A percentile compares a stretch with the other conserved stretches of the same genome.
Conservation (phyloP, 768 basidiomycete species). For the Tricholoma furcatifolium region DNA sequence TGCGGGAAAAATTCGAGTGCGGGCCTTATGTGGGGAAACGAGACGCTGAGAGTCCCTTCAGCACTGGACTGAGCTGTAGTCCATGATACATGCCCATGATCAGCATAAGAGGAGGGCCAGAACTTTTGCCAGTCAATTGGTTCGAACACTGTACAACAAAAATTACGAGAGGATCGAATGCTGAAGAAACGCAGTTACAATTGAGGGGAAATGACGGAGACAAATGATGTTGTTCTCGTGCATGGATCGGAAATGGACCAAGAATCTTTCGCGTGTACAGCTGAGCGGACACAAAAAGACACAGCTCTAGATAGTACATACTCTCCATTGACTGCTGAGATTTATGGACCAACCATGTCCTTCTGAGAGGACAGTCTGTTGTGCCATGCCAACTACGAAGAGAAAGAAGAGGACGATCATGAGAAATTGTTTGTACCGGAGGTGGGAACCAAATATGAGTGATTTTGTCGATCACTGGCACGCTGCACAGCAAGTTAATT, state of each 20-base stretch:
- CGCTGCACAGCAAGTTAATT: background rate
- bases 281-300: conserved; percentile 1
- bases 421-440: conserved; percentile 9
- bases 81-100: conserved; percentile 63
- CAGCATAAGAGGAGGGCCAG: conserved; percentile 71
- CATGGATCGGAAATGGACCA: conserved; percentile 83
- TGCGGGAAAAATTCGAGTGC: conserved; percentile 2
- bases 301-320: conserved; percentile 19
- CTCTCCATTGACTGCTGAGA: conserved; percentile 36
- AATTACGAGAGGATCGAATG: conserved; percentile 7
- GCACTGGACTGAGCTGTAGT: conserved; percentile 36
- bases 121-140: conserved; percentile 45
- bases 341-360: conserved; percentile 17
- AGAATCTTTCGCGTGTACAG: conserved; percentile 49
- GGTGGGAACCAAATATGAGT: conserved; percentile 5
- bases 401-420: background rate
- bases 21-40: conserved; percentile 63
- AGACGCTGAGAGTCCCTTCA: conserved; percentile 54
- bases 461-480: background rate
- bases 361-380: conserved; percentile 4
- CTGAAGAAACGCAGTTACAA: conserved; percentile 34
- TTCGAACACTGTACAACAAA: conserved; percentile 40
- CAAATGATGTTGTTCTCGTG: conserved; percentile 81
- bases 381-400: conserved; percentile 2
- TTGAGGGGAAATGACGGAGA: conserved; percentile 74